Base-by-base conservation (phyloP, 371 early-diverging fungal species). In the Mortierella sp. region DNA sequence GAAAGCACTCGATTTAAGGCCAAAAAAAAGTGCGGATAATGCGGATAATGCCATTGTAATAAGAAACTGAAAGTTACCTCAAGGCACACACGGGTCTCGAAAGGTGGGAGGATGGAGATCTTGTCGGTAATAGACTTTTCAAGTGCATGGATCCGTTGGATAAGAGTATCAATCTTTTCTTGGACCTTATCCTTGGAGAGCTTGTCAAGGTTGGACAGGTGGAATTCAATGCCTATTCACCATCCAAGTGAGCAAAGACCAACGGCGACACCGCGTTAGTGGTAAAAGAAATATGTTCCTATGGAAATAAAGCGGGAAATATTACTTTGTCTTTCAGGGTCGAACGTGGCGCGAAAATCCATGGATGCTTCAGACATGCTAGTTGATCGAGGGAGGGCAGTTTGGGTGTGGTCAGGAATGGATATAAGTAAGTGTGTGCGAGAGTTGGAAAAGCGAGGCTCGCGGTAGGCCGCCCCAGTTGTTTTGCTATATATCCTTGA, bases 81-180 rank as follows among this genome's bases (percentile, higher is more conserved):
- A 15, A 68, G 41, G 63, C 82, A 89, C 41, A 86, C 82, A 0
- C 89, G 83, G 49, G 83, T 83, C 52, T 90, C 90, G 52, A 84
- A 88, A 6, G 83, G 70, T 4, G 89, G 87, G 46, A 89, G 82
- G 68, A 72, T 83, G 1, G 76, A 56, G 9, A 83, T 81, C 11
- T 89, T 86, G 30, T 85, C 80, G 7, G 87, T 87, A 12, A 89
- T 56, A 9, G 64, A 49, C 55, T 87, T 85, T 48, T 88, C 87
- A 7, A 91, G 82, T 2, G 64, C 60, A 21, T 81, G 82, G 30
- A 86, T 86, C 6, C 73, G 62, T 46, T 81, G 81, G 39, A 85
- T 52, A 6, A 83, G 67, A 7, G 17, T 47, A 17, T 80, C 78
- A 21, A 86, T 81, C 39, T 81, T 79, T 1, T 14, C 26, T 8